Conservation (phyloP, 2,329 filamentous ascomycete genomes). For the Penicillium sp. region DNA sequence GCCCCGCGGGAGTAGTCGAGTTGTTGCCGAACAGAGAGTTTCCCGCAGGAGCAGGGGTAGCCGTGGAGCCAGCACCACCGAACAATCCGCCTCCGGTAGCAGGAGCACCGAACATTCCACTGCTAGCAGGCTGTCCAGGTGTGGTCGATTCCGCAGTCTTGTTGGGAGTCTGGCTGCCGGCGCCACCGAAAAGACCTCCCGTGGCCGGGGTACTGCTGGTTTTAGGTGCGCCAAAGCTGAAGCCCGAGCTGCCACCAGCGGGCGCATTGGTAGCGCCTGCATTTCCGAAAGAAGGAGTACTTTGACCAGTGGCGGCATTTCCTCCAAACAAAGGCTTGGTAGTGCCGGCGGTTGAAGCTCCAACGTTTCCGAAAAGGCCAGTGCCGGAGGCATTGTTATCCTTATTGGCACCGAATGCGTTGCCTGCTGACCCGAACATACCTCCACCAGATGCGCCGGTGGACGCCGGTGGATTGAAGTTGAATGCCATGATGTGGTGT, state of each 20-base stretch:
- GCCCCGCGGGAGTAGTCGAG: slow-evolving; percentile 54
- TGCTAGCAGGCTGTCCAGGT: slow-evolving; percentile 32
- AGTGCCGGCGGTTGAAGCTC: slow-evolving; percentile 33
- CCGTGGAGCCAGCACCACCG: slow-evolving; percentile 31
- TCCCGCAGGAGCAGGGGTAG: slow-evolving; percentile 42
- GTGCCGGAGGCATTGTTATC: slow-evolving; percentile 31
- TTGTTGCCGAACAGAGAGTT: slow-evolving; percentile 39
- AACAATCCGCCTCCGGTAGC: slow-evolving; percentile 32
- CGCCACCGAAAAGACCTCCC: slow-evolving; percentile 31
- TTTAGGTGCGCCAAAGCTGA: slow-evolving; percentile 37
- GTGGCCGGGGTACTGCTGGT: slow-evolving; percentile 25
- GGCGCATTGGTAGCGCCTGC: slow-evolving; percentile 22
- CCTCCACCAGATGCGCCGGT: slow-evolving; percentile 35
- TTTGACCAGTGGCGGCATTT: slow-evolving; percentile 19
- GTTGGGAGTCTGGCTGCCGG: slow-evolving; percentile 37
- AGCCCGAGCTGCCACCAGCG: slow-evolving; percentile 27
- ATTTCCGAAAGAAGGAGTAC: slow-evolving; percentile 30
- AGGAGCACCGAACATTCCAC: slow-evolving; percentile 37
- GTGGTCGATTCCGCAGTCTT: slow-evolving; percentile 37
- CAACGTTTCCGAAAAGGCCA: slow-evolving; percentile 46
- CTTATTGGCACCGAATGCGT: slow-evolving; percentile 34
- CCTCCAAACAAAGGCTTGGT: slow-evolving; percentile 40
- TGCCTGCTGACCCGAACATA: slow-evolving; percentile 37
- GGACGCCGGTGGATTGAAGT: slow-evolving; percentile 42
- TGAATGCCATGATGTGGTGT: slow-evolving; percentile 33